A percentile compares a stretch with the other conserved stretches of the same genome.
Evolutionary conservation across 2,329 filamentous ascomycete genomes (phyloP).

Genomic region (Penicillium sclerotiorum): DNA sequence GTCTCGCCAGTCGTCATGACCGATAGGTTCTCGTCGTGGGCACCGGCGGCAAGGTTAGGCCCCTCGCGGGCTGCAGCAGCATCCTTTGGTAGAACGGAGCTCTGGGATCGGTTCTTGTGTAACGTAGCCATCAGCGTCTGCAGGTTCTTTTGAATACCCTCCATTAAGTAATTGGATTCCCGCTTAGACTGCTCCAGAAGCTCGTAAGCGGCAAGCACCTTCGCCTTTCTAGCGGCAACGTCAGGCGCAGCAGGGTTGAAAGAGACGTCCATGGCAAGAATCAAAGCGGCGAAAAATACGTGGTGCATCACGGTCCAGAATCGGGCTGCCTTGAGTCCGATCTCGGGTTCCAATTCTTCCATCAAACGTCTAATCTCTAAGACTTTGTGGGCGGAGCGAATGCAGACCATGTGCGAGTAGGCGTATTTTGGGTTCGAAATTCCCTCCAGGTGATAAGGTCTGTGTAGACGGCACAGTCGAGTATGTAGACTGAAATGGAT

Average conservation of each 20-base stretch:
- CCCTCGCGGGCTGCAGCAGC: background rate
- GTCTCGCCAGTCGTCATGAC: background rate
- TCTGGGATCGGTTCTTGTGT: slow-evolving; percentile 11
- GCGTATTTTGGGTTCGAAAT: slow-evolving; percentile 20
- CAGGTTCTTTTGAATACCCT: slow-evolving; percentile 20
- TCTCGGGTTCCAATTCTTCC: slow-evolving; percentile 17
- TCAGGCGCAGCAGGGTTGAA: slow-evolving; percentile 21
- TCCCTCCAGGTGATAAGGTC: slow-evolving; percentile 23
- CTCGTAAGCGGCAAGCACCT: slow-evolving; percentile 19
- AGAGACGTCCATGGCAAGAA: slow-evolving; percentile 27
- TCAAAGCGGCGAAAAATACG: slow-evolving; percentile 26
- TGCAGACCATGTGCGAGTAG: slow-evolving; percentile 22
- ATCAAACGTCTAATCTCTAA: slow-evolving; percentile 20
- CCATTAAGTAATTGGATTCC: slow-evolving; percentile 17
- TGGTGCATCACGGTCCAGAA: slow-evolving; percentile 27
- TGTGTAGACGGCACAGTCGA: slow-evolving; percentile 27
- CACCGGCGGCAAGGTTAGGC: background rate
- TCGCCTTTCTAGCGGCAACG: slow-evolving; percentile 14
- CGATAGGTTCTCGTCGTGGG: background rate
- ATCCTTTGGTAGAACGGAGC: background rate
- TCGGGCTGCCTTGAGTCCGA: slow-evolving; percentile 18
- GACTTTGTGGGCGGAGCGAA: slow-evolving; percentile 21
- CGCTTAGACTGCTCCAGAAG: slow-evolving; percentile 18
- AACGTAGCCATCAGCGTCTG: slow-evolving; percentile 21
- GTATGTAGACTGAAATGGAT: slow-evolving; percentile 24